phyloP scores from a whole-genome alignment of 306 rosid species.

The Lathyrus sativus region DNA sequence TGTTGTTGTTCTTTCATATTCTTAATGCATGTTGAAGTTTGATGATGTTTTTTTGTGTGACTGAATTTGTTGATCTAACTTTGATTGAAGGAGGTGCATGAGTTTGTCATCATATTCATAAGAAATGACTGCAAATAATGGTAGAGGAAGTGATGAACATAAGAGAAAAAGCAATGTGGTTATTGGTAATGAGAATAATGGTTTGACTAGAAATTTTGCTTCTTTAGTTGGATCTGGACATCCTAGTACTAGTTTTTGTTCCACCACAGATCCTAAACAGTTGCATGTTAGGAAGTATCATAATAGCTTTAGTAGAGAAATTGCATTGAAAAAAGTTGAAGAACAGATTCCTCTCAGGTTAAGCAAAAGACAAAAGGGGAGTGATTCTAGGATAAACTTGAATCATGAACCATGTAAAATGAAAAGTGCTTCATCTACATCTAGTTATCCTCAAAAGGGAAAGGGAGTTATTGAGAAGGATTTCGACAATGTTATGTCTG shows the following conservation, averaged over 20 bases:
- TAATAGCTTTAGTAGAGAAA: slow-evolving; percentile 36
- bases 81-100: slow-evolving; percentile 44
- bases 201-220: slow-evolving; percentile 39
- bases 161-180: slow-evolving; percentile 37
- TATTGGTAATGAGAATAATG: slow-evolving; percentile 42
- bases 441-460: slow-evolving; percentile 54
- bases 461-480: slow-evolving; percentile 43
- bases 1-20: slow-evolving; percentile 1
- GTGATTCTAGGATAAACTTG: slow-evolving; percentile 33
- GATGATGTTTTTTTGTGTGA: neutral
- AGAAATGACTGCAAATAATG: slow-evolving; percentile 50
- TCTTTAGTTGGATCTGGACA: slow-evolving; percentile 49
- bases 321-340: slow-evolving; percentile 31
- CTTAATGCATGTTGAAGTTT: slow-evolving; percentile 3
- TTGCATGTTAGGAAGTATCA: slow-evolving; percentile 41
- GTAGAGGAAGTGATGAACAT: slow-evolving; percentile 37
- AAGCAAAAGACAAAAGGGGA: slow-evolving; percentile 44
- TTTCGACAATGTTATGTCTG: slow-evolving; percentile 33
- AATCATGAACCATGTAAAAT: slow-evolving; percentile 32
- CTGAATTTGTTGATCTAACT: slow-evolving; percentile 24
- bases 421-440: slow-evolving; percentile 40
- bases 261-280: slow-evolving; percentile 38
- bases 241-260: slow-evolving; percentile 42
- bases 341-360: slow-evolving; percentile 46
- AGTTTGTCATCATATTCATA: neutral